A percentile compares a stretch with the other conserved stretches of the same genome.
Conservation (phyloP, 768 basidiomycete genomes). For the Termitomyces sp. region DNA sequence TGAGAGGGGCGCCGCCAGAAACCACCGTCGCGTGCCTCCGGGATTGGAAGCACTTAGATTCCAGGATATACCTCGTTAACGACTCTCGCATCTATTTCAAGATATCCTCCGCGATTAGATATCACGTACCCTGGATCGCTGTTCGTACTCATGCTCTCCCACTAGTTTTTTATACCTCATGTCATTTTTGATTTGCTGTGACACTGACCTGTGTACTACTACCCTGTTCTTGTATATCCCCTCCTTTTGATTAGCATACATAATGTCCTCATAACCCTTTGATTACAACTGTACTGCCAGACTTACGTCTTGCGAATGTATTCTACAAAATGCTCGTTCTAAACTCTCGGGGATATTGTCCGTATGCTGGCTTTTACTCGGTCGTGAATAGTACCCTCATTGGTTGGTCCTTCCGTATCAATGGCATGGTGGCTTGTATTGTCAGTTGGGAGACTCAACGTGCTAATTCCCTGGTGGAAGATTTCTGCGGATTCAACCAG, state of each 20-base stretch:
- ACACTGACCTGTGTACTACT: neutral
- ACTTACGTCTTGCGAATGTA: neutral
- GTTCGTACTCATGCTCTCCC: neutral
- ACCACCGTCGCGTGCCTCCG: slow-evolving; percentile 18
- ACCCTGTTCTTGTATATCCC: neutral
- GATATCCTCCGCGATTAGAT: neutral
- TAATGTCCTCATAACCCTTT: neutral
- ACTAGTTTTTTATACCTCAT: neutral
- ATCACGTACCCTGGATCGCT: neutral
- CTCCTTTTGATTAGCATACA: neutral
- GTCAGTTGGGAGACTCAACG: no score
- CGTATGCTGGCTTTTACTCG: no score
- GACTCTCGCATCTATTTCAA: neutral
- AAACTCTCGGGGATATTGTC: no score
- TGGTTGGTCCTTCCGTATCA: no score
- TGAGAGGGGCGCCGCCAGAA: slow-evolving; percentile 47
- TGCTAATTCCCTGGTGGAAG: no score
- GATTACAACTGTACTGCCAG: neutral
- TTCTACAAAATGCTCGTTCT: no score
- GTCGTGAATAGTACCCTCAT: no score
- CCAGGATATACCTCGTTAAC: neutral
- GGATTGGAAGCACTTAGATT: slow-evolving; percentile 3
- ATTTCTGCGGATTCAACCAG: no score
- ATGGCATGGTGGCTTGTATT: no score
- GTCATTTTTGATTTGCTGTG: neutral